These are phyloP conservation scores for Peronospora destructor DNA, from an alignment of 352 stramenopile species.

Conservation along the genomic window DNA sequence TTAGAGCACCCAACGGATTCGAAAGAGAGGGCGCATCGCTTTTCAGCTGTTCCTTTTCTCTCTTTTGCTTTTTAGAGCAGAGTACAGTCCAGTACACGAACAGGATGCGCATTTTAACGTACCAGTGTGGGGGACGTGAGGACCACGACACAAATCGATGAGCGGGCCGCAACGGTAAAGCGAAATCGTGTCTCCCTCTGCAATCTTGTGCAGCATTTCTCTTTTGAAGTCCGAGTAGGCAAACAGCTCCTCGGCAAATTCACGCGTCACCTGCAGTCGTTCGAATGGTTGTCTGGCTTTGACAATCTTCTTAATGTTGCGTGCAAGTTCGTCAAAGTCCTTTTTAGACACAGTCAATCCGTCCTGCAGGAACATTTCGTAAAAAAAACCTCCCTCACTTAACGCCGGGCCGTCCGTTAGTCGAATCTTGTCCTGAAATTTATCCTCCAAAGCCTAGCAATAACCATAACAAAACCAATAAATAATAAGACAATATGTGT, in stretches of 20 bases:
- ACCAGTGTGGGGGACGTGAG: conserved; percentile 92
- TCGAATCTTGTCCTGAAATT: conserved; percentile 95
- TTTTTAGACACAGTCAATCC: conserved; percentile 58
- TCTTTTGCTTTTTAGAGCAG: conserved; percentile 72
- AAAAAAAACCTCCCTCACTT: conserved; percentile 97
- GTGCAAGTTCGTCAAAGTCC: conserved; percentile 75
- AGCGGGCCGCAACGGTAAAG: conserved; percentile 97
- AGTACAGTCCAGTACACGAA: conserved; percentile 38
- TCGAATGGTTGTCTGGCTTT: conserved; percentile 90
- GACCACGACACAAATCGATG: conserved; percentile 95
- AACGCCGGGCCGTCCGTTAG: conserved; percentile 92
- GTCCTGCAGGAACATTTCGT: conserved; percentile 87
- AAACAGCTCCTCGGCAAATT: conserved; percentile 89
- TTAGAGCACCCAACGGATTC: conserved; percentile 10
- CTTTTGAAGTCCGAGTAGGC: conserved; percentile 94
- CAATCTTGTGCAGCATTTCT: conserved; percentile 96
- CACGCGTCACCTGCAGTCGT: conserved; percentile 84
- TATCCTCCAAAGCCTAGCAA: conserved; percentile 90
- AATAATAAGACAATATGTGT: too few relatives aligned
- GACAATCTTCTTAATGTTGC: conserved; percentile 94
- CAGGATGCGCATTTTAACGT: conserved; percentile 23
- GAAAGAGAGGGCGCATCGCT: conserved; percentile 9
- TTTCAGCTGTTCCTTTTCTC: conserved; percentile 71
- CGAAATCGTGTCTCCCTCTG: conserved; percentile 87
- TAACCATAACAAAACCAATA: not conserved